Evolutionary conservation across 805 yeast genomes (phyloP), one percentile per base, ranked within the genome.

Genomic region (Kluyveromyces siamensis): DNA sequence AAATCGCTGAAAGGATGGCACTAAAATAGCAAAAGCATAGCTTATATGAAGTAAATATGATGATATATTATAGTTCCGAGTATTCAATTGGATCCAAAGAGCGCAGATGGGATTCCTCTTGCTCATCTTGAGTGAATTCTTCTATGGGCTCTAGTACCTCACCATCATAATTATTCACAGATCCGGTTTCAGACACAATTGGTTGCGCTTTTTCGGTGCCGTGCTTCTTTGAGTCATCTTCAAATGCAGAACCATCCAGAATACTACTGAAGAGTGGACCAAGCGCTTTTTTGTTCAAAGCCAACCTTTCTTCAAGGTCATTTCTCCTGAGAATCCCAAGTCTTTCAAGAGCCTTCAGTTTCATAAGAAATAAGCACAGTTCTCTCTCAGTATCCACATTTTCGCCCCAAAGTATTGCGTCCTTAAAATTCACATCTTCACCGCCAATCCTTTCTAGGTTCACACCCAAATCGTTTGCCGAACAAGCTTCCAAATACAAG

Each of bases 341-440:
- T 42, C 58, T 60, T 36, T 52, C 45, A 18, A 63, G 47, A 2
- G 63, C 61, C 44, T 57, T 64, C 41, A 65, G 45, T 50, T 65
- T 65, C 8, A 65, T 55, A 2, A 61, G 56, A 40, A 50, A 64
- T 9, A 65, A 8, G 6, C 59, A 43, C 11, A 65, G 50, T 17
- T 58, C 57, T 30, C 52, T 57, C 46, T 62, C 67, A 14, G 49
- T 44, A 18, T 51, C 54, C 2, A 44, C 44, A 6, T 54, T 44
- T 16, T 44, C 45, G 3, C 37, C 45, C 8, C 50, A 51, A 7
- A 45, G 33, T 2, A 30, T 36, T 10, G 59, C 25, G 36, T 55
- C 58, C 48, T 55, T 58, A 8, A 57, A 51, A 43, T 57, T 54
- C 1, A 56, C 63, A 48, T 61, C 63, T 50, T 62, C 67, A 33